Evolutionary conservation across 1,139 yeast species (phyloP).

Genomic region (Pichia sp.): DNA sequence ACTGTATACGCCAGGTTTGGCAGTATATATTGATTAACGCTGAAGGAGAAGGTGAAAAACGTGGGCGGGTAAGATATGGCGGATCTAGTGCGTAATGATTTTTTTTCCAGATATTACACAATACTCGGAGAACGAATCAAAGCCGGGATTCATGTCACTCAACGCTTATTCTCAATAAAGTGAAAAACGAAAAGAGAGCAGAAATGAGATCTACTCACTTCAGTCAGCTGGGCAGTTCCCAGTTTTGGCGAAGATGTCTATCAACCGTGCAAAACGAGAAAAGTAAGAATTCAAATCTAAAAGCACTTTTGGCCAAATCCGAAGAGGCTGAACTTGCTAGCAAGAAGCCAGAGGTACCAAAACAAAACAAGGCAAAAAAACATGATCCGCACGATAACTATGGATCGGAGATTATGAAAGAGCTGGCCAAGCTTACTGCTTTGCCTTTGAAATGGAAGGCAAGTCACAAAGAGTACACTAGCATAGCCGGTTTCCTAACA

Average conservation of each 20-base stretch:
- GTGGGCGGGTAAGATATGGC: too few species aligned
- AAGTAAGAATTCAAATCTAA: background rate
- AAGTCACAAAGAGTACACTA: conserved; percentile 10
- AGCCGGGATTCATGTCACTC: too few species aligned
- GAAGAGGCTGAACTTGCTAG: background rate
- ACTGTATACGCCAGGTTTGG: too few species aligned
- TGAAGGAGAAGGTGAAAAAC: too few species aligned
- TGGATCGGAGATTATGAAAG: background rate
- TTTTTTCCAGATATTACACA: too few species aligned
- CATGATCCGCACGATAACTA: background rate
- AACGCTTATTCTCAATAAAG: too few species aligned
- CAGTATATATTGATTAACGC: too few species aligned
- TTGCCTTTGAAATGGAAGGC: conserved; percentile 10
- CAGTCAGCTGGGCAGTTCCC: too few species aligned
- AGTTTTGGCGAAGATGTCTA: background rate
- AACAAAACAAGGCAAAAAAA: background rate
- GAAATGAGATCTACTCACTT: too few species aligned
- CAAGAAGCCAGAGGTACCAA: background rate
- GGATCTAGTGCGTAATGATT: too few species aligned
- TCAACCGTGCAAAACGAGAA: background rate
- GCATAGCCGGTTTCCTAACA: conserved; percentile 41
- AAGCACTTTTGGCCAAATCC: background rate
- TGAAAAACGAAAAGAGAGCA: too few species aligned
- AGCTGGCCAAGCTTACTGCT: conserved; percentile 6
- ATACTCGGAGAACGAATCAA: too few species aligned